Evolutionary conservation across 192 early-diverging fungal genomes (phyloP), one percentile per base, ranked within the genome.

Genomic region (Backusella australiensis): DNA sequence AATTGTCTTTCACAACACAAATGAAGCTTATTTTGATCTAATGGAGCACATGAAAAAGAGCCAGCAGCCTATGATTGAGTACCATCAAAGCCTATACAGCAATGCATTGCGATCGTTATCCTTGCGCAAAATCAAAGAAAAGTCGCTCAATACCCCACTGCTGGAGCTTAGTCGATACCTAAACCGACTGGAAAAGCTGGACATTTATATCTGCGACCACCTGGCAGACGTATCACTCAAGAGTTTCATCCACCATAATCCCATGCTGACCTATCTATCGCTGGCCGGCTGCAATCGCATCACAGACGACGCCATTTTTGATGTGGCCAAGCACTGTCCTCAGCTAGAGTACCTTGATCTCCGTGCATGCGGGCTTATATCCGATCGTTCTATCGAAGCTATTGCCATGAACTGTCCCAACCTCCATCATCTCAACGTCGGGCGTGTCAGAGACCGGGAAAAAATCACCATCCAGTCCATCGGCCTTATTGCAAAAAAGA

Each of bases 191-290:
- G 76, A 77, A 12, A 78, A 73, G 5, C 71, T 88, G 42, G 85
- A 88, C 34, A 81, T 88, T 15, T 88, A 88, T n/a, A 88, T 88
- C 36, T 88, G 87, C 26, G 87, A 86, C 34, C 79, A 84, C 56
- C 70, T 88, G 0, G 77, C 82, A 8, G 84, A 86, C 44, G 72
- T 67, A 36, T 80, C 82, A 11, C 80, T 88, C 19, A 59, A 79
- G 5, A 46, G 81, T 4, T 82, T 88, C 29, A 67, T 83, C 1
- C 80, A 56, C 34, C 81, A 75, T 75, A 77, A 36, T 75, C 35
- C 41, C 21, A 21, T 29, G 65, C 21, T 88, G 1, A 85, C 84
- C 6, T 78, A 84, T 6, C 14, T 88, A 1, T 78, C 85, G 5
- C 67, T 88, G 9, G 84, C 83, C 29, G 87, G 87, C 1, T 86